phyloP scores from a whole-genome alignment of 1,139 yeast species.

The Arxiozyma slooffiae region DNA sequence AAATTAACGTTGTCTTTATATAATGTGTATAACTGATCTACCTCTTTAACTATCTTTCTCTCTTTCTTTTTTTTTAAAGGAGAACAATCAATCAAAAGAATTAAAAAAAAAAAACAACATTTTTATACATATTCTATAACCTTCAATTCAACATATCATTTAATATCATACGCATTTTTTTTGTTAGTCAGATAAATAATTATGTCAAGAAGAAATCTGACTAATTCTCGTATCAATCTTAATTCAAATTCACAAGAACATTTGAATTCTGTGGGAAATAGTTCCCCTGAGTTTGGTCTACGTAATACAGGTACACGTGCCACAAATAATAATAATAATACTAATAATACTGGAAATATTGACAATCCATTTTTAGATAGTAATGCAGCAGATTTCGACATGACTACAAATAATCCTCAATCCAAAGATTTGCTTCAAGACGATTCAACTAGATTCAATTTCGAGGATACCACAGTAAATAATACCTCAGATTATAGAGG shows the following conservation, averaged over 20 bases:
- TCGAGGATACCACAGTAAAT: slow-evolving; percentile 1
- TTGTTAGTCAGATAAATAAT: background rate
- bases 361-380: slow-evolving; percentile 18
- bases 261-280: slow-evolving; percentile 1
- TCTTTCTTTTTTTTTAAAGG: too few relatives aligned
- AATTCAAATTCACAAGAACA: slow-evolving; percentile 2
- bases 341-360: background rate
- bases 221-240: slow-evolving; percentile 6
- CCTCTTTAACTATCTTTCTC: too few relatives aligned
- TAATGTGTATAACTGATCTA: too few relatives aligned
- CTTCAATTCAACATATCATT: too few relatives aligned
- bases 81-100: too few relatives aligned
- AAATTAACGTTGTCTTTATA: too few relatives aligned
- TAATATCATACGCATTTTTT: background rate
- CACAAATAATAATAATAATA: background rate
- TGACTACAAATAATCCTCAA: slow-evolving; percentile 4
- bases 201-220: slow-evolving; percentile 11
- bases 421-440: slow-evolving; percentile 1
- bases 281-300: slow-evolving; percentile 4
- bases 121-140: background rate
- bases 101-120: too few relatives aligned
- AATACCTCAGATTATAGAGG: slow-evolving; percentile 24
- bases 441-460: slow-evolving; percentile 2
- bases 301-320: background rate
- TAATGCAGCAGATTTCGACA: slow-evolving; percentile 16